A percentile compares a stretch with the other conserved stretches of the same genome.
phyloP scores from a whole-genome alignment of 2,329 filamentous ascomycete species.

The Beauveria caledonica region DNA sequence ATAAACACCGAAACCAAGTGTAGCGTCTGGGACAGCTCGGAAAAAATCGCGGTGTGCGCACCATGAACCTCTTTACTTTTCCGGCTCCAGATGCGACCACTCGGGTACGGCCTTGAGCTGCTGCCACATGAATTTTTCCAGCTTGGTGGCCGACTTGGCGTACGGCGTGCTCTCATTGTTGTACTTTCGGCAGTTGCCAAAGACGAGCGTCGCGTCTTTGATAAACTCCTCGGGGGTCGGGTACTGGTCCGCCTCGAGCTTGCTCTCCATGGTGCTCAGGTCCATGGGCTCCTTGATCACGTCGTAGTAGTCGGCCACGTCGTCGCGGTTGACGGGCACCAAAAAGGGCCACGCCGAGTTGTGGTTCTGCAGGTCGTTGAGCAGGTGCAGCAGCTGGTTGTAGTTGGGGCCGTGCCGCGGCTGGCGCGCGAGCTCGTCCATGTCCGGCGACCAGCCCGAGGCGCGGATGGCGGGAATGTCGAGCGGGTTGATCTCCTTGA shows the following conservation, averaged over 20 bases:
- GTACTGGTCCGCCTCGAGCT: conserved; percentile 90
- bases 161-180: conserved; percentile 95
- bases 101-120: conserved; percentile 88
- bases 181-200: conserved; percentile 91
- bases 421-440: conserved; percentile 93
- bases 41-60: not conserved
- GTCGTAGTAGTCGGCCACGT: conserved; percentile 97
- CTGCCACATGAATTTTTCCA: conserved; percentile 92
- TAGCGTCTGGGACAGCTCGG: no score
- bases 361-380: conserved; percentile 94
- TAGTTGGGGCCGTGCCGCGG: conserved; percentile 95
- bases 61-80: conserved; percentile 24
- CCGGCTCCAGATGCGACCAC: conserved; percentile 63
- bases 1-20: no score
- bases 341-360: conserved; percentile 91
- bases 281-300: conserved; percentile 99
- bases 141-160: conserved; percentile 86
- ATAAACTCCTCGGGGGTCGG: conserved; percentile 87
- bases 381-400: conserved; percentile 82
- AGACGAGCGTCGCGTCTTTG: conserved; percentile 79
- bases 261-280: conserved; percentile 87
- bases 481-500: conserved; percentile 72
- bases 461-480: conserved; percentile 81
- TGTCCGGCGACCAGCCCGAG: conserved; percentile 92
- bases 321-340: conserved; percentile 86